Percentiles rank a stretch among this genome's conserved stretches.
Conservation (phyloP, 495 filamentous ascomycete genomes). For the Staphylotrichum longicolle region DNA sequence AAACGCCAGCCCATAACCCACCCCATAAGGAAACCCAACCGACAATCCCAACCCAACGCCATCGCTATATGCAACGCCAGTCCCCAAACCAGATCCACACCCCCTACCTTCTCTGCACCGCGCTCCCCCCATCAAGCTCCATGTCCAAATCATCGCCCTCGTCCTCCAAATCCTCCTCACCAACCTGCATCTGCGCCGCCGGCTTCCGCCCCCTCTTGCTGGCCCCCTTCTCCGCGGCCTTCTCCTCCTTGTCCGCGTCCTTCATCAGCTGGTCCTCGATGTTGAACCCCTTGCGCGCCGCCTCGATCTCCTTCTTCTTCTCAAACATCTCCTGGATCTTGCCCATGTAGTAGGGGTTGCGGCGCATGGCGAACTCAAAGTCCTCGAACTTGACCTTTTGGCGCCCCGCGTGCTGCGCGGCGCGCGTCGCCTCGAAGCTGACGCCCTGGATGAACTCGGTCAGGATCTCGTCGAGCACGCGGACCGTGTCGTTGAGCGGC, state of each 20-base stretch:
- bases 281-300: slow-evolving; percentile 65
- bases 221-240: slow-evolving; percentile 22
- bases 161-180: slow-evolving; percentile 39
- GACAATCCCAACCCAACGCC: slow-evolving; percentile 10
- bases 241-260: slow-evolving; percentile 44
- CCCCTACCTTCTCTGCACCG: slow-evolving; percentile 24
- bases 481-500: slow-evolving; percentile 78
- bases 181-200: slow-evolving; percentile 18
- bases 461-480: slow-evolving; percentile 87
- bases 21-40: too few species aligned
- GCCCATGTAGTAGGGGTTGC: slow-evolving; percentile 80
- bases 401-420: slow-evolving; percentile 75
- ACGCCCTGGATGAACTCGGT: slow-evolving; percentile 88
- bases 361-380: slow-evolving; percentile 87
- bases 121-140: slow-evolving; percentile 30
- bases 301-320: slow-evolving; percentile 75
- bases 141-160: slow-evolving; percentile 37
- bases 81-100: neutral
- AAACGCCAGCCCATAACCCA: neutral
- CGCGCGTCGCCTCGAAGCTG: slow-evolving; percentile 80
- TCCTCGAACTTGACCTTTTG: slow-evolving; percentile 98
- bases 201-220: slow-evolving; percentile 10
- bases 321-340: slow-evolving; percentile 83
- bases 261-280: slow-evolving; percentile 45
- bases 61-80: slow-evolving; percentile 3